These are phyloP conservation scores for Cyclostephanos invisitatus DNA, from an alignment of 108 stramenopile genomes.

Conservation along the genomic window DNA sequence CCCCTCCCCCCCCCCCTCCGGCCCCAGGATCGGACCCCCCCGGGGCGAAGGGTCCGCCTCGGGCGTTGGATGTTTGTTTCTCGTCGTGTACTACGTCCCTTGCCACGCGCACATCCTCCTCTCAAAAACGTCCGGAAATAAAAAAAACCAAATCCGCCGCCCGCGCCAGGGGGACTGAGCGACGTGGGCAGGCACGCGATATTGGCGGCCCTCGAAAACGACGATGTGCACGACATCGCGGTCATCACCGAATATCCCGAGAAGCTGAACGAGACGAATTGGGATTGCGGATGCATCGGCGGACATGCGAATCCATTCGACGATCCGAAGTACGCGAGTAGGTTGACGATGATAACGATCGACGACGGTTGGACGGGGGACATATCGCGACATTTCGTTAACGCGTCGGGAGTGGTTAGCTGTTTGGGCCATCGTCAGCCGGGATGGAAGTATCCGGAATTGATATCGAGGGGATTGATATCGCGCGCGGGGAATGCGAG, in stretches of 20 bases:
- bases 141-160: neutral
- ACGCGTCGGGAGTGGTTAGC: constrained; percentile 63
- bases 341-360: constrained; percentile 35
- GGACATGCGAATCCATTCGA: constrained; percentile 45
- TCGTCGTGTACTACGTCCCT: too few species aligned
- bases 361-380: constrained; percentile 35
- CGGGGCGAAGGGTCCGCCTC: too few species aligned
- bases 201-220: constrained; percentile 55
- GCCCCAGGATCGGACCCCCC: too few species aligned
- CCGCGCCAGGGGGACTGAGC: constrained; percentile 51
- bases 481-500: constrained; percentile 54
- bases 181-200: constrained; percentile 77
- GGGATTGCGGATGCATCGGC: constrained; percentile 67
- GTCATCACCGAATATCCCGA: constrained; percentile 62
- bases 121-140: neutral
- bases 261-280: constrained; percentile 55
- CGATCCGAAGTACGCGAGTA: constrained; percentile 16
- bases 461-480: constrained; percentile 30
- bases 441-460: constrained; percentile 39
- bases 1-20: neutral
- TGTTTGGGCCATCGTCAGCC: constrained; percentile 80
- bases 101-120: too few species aligned
- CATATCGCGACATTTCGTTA: constrained; percentile 38
- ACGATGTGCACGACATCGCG: constrained; percentile 44
- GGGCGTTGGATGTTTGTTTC: too few species aligned